A percentile compares a stretch with the other conserved stretches of the same genome.
phyloP scores from a whole-genome alignment of 352 stramenopile species.

The Phytophthora hybrid region DNA sequence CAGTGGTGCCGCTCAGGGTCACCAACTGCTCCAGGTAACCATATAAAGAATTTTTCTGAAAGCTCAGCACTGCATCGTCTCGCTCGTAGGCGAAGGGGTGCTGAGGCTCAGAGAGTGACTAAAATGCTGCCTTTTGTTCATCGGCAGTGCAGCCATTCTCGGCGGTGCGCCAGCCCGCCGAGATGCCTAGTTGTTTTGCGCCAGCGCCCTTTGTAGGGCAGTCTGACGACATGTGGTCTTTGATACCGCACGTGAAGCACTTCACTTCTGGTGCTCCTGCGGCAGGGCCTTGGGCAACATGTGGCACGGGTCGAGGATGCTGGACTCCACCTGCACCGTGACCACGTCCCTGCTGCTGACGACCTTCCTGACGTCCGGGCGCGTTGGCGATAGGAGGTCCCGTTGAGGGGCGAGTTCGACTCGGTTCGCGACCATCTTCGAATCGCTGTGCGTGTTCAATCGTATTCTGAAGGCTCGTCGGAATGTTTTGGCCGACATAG shows the following conservation, averaged over 20 bases:
- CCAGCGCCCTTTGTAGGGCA: background rate
- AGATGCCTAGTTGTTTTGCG: background rate
- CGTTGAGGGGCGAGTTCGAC: too few species aligned
- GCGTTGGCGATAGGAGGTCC: too few species aligned
- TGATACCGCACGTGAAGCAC: background rate
- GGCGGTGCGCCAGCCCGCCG: background rate
- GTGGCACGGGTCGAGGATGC: background rate
- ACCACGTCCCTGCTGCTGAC: too few species aligned
- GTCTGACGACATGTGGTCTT: background rate
- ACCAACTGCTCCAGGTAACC: background rate
- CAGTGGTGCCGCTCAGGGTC: background rate
- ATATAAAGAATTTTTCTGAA: slow-evolving; percentile 9
- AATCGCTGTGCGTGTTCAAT: background rate
- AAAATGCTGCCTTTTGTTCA: slow-evolving; percentile 10
- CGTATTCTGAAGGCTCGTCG: background rate
- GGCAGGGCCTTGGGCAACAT: background rate
- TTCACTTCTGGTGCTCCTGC: too few species aligned
- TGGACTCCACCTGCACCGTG: too few species aligned
- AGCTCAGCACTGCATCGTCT: slow-evolving; percentile 10
- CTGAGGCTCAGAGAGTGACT: slow-evolving; percentile 6
- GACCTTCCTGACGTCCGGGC: background rate
- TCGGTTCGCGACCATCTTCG: background rate
- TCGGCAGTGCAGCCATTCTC: slow-evolving; percentile 2
- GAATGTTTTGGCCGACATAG: background rate
- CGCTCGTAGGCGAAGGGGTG: slow-evolving; percentile 5